Base-by-base conservation (phyloP, 2,329 filamentous ascomycete genomes). In the Hypoxylon sp. region DNA sequence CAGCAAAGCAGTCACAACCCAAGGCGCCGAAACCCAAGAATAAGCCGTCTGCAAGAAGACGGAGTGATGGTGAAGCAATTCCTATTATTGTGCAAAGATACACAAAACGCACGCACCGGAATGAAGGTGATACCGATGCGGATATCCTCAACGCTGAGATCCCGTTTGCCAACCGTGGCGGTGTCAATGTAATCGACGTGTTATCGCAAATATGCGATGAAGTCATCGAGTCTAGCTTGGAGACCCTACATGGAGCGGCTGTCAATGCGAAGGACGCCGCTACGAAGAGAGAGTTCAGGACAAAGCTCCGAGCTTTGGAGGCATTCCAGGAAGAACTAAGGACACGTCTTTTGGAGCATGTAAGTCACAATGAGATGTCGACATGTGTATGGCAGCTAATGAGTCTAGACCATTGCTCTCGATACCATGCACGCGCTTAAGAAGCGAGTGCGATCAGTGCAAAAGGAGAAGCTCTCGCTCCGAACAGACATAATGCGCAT, bases 151-250 rank as follows among this genome's bases (percentile, higher is more conserved):
- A 82, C 46, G 73, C 78, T 1, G 83, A 86, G 3, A 85, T 89
- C 1, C 85, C 87, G 0, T 87, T 85, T 65, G 79, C 82, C 0
- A 85, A 83, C 69, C 81, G 83, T 14, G 77, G 79, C 21, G 86
- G 86, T 47, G 87, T 90, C 69, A 91, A 87, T 50, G 82, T 85
- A 0, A 80, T 90, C 2, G 88, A 91, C 69, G 88, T 90, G 1
- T 80, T 91, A 37, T 81, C 84, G 5, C 84, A 89, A 67, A 81
- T 90, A 12, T 90, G 86, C 72, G 83, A 88, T 32, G 88, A 90
- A 71, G 81, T 89, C 30, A 80, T 89, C 19, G 81, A 81, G n/a
- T 77, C 81, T 2, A 84, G 81, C 12, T 74, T 89, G 30, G 78
- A 78, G 1, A 82, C 82, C 50, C 74, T 88, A 1, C 78, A 83